Conservation (phyloP, 2,329 filamentous ascomycete species). For the Tolypocladium nubicola region DNA sequence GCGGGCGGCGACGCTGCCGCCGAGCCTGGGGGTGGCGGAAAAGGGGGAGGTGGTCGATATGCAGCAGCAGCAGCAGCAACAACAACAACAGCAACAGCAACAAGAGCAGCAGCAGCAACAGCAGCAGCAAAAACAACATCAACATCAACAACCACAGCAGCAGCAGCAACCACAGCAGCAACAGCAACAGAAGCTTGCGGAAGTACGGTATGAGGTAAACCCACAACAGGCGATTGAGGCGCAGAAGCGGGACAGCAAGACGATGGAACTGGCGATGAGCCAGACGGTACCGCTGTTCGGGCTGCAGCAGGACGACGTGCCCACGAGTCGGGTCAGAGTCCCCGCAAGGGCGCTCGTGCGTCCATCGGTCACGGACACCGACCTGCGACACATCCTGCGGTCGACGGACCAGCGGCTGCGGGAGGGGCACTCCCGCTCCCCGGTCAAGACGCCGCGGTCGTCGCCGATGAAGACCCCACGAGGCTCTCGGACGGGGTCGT, state of each 20-base stretch:
- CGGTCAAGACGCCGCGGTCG: constrained; percentile 16
- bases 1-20: constrained; percentile 26
- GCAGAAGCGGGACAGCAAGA: constrained; percentile 7
- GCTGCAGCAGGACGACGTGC: constrained; percentile 5
- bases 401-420: constrained; percentile 41
- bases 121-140: background rate
- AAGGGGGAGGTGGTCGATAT: constrained; percentile 8
- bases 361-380: constrained; percentile 29
- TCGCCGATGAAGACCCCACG: constrained; percentile 9
- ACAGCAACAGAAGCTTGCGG: constrained; percentile 4
- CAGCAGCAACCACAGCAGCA: background rate
- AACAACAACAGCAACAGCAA: constrained; percentile 2
- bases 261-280: constrained; percentile 9
- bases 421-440: constrained; percentile 22
- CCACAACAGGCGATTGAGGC: constrained; percentile 3
- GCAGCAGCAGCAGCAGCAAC: background rate
- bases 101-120: constrained; percentile 1
- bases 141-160: background rate
- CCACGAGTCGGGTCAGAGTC: constrained; percentile 2
- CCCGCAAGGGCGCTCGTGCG: constrained; percentile 10
- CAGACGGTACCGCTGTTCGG: constrained; percentile 12
- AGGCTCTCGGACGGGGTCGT: constrained; percentile 2
- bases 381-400: constrained; percentile 38
- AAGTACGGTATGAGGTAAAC: background rate
- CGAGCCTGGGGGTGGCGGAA: constrained; percentile 17